Base-by-base conservation (phyloP, 768 basidiomycete genomes). In the Rossbeevera mucosa region DNA sequence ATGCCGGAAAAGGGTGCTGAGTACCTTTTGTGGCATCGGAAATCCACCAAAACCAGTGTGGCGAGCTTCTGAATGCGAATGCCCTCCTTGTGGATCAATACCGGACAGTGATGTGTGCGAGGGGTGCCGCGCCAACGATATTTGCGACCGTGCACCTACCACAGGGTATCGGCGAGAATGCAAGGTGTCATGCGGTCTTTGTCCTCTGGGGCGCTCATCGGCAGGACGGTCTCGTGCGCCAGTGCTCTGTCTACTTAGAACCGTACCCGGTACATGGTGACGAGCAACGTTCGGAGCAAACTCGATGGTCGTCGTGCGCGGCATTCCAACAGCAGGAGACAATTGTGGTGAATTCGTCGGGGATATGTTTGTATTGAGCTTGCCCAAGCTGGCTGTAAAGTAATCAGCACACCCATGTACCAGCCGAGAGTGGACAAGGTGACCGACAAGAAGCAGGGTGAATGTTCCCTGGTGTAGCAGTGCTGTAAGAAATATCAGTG, bases 11-110 rank as follows among this genome's bases (percentile, higher is more conserved):
- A 86, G 53, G 9, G 62, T 67, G 3, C 72, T 77, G 12, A 84
- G 51, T 25, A 89, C 70, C 49, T 78, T 66, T 62, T 76, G 76
- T 0, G 85, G 86, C 76, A 84, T 84, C 2, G 88, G 87, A 64
- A 89, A 90, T 2, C 87, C 87, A 25, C 88, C 88, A 49, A 86
- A 83, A 16, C 72, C 81, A 38, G 73, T 73, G 53, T 80, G 70
- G 59, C 72, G 78, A 16, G 52, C 47, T 21, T 38, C 50, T 14
- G 44, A 21, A 7, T 48, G 58, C 56, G 4, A 58, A 47, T 18
- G 52, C 51, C 22, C 55, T 52, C 28, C 55, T 52, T 57, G 11
- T 30, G 50, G 53, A 22, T 65, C 50, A 50, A 64, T 44, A 36
- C 53, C 31, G 9, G 53, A 41, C 16, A 52, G 44, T 5, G 54